phyloP scores from a whole-genome alignment of 2,329 filamentous ascomycete genomes.

The Claviceps pusilla region DNA sequence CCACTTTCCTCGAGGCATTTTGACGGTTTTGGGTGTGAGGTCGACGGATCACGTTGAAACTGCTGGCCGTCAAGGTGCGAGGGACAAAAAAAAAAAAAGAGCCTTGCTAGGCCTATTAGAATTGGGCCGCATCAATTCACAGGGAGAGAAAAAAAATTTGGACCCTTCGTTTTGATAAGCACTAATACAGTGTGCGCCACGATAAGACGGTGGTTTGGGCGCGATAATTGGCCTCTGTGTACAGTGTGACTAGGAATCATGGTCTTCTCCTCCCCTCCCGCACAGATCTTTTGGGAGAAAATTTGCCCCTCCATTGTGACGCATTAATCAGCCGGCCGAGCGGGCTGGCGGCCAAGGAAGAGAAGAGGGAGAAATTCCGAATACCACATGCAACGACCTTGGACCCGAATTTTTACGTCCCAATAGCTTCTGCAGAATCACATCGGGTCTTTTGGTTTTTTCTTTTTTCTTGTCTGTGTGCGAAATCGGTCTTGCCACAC shows the following conservation, averaged over 20 bases:
- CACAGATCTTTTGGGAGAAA: conserved; percentile 14
- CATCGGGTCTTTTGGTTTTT: background rate
- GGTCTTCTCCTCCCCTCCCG: conserved; percentile 4
- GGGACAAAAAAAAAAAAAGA: background rate
- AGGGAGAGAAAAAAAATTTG: conserved; percentile 12
- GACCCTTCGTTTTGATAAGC: conserved; percentile 12
- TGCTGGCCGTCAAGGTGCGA: conserved; percentile 1
- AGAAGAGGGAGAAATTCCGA: background rate
- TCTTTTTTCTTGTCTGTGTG: background rate
- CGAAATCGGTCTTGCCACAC: background rate
- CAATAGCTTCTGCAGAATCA: background rate
- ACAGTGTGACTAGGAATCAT: conserved; percentile 16
- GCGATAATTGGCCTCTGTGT: accelerated
- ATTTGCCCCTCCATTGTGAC: conserved; percentile 34
- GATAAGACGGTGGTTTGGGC: conserved; percentile 17
- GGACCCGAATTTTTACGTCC: background rate
- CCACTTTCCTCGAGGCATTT: conserved; percentile 64
- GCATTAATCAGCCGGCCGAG: conserved; percentile 23
- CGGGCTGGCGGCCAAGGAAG: background rate
- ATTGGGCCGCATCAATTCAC: conserved; percentile 10
- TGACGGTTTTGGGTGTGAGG: conserved; percentile 6
- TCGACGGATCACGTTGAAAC: background rate
- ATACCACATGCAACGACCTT: background rate
- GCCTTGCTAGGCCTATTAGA: conserved; percentile 2
- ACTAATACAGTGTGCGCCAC: conserved; percentile 7